phyloP scores from a whole-genome alignment of 2,329 filamentous ascomycete genomes.

The Colletotrichum nymphaeae region DNA sequence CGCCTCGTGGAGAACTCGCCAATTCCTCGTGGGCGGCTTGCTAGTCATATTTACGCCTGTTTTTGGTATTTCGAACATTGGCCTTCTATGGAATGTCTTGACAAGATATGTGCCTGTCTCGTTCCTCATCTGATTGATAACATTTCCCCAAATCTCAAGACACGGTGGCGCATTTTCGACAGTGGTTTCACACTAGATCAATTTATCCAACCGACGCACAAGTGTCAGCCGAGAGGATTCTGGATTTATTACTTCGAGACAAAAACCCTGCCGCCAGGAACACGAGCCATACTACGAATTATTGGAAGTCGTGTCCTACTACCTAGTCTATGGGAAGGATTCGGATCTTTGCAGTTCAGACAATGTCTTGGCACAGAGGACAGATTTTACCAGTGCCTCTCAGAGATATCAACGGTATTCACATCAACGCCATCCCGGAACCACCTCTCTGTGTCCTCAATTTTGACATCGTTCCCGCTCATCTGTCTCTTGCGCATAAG shows the following conservation, averaged over 20 bases:
- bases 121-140: not conserved
- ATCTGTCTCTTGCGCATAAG: constrained; percentile 81
- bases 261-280: not conserved
- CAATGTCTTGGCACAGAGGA: not conserved
- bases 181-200: not conserved
- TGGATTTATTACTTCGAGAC: not conserved
- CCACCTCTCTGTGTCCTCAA: constrained; percentile 73
- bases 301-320: not conserved
- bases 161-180: not conserved
- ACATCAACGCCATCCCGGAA: constrained; percentile 77
- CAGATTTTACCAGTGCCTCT: constrained; percentile 70
- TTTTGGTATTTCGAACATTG: not conserved
- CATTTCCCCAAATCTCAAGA: not conserved
- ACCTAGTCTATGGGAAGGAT: not conserved
- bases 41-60: not conserved
- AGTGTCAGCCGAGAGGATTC: too few relatives aligned
- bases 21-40: not conserved
- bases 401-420: constrained; percentile 72
- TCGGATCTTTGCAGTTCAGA: not conserved
- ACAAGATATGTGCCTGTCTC: not conserved
- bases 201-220: not conserved
- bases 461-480: constrained; percentile 79
- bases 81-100: not conserved
- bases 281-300: not conserved
- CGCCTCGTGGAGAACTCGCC: not conserved